phyloP scores from a whole-genome alignment of 2,329 filamentous ascomycete species.

The Fusarium domesticum region DNA sequence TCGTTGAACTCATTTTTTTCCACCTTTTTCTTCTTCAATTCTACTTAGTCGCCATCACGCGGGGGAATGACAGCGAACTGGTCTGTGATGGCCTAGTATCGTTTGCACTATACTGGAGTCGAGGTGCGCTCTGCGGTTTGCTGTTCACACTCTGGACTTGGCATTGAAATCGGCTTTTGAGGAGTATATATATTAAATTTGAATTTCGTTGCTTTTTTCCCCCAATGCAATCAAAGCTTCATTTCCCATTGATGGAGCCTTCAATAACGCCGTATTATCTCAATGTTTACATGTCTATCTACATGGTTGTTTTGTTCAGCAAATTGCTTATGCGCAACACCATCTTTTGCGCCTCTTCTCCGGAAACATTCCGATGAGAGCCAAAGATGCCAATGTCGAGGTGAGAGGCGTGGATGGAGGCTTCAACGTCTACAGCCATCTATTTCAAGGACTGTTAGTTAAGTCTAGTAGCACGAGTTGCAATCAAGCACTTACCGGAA shows the following conservation, averaged over 20 bases:
- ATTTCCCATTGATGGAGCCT: too few relatives aligned
- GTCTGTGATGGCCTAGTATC: not conserved
- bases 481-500: conserved; percentile 35
- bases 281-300: not conserved
- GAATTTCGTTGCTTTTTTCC: not conserved
- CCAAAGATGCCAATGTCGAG: conserved; percentile 44
- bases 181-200: not conserved
- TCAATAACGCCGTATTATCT: too few relatives aligned
- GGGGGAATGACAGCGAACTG: not conserved
- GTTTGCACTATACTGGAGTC: not conserved
- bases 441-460: conserved; percentile 19
- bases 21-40: not conserved
- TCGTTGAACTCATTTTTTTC: not conserved
- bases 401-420: conserved; percentile 29
- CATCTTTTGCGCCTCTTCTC: conserved; percentile 25
- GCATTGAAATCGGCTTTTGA: not conserved
- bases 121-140: not conserved
- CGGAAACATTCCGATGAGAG: conserved; percentile 27
- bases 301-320: conserved; percentile 13
- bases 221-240: not conserved
- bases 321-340: conserved; percentile 24
- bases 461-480: too few relatives aligned
- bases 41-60: not conserved
- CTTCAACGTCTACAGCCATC: conserved; percentile 42
- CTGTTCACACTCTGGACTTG: not conserved